A percentile compares a stretch with the other conserved stretches of the same genome.
Conservation (phyloP, 768 basidiomycete species). For the Hygrophorus pudorinus region DNA sequence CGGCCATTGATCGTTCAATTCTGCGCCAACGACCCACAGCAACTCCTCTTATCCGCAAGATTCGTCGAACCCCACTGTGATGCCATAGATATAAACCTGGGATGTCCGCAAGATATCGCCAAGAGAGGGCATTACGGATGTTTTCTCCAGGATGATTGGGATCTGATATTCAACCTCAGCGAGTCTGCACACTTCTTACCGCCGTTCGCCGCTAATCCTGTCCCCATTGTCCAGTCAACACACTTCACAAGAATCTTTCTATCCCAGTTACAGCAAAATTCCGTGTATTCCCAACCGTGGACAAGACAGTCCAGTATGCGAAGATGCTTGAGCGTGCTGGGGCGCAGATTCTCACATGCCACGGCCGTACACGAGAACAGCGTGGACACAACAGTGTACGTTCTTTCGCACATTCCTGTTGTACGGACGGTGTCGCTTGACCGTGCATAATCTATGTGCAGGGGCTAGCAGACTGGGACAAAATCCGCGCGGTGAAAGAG, state of each 20-base stretch:
- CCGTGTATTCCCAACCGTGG: constrained; percentile 75
- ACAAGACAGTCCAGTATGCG: constrained; percentile 89
- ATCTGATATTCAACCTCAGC: constrained; percentile 75
- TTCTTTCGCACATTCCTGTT: constrained; percentile 4
- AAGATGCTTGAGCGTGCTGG: constrained; percentile 93
- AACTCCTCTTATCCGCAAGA: constrained; percentile 68
- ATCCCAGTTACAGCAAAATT: constrained; percentile 98
- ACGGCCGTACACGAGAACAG: constrained; percentile 87
- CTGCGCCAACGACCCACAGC: constrained; percentile 81
- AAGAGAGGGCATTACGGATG: constrained; percentile 78
- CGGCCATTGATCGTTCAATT: constrained; percentile 89
- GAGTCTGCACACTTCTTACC: constrained; percentile 14
- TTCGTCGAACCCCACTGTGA: constrained; percentile 75
- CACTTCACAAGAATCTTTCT: constrained; percentile 69
- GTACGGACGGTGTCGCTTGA: not conserved
- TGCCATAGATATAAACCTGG: constrained; percentile 89
- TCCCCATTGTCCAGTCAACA: constrained; percentile 44
- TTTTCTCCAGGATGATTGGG: constrained; percentile 94
- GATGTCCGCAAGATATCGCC: constrained; percentile 95
- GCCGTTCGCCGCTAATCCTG: not conserved
- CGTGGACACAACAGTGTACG: constrained; percentile 72
- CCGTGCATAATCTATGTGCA: too few relatives aligned
- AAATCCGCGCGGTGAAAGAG: constrained; percentile 86
- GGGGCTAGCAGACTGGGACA: constrained; percentile 84
- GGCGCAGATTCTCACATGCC: constrained; percentile 90